Conservation (phyloP, 176 grass and related monocot species). For the Poa annua region DNA sequence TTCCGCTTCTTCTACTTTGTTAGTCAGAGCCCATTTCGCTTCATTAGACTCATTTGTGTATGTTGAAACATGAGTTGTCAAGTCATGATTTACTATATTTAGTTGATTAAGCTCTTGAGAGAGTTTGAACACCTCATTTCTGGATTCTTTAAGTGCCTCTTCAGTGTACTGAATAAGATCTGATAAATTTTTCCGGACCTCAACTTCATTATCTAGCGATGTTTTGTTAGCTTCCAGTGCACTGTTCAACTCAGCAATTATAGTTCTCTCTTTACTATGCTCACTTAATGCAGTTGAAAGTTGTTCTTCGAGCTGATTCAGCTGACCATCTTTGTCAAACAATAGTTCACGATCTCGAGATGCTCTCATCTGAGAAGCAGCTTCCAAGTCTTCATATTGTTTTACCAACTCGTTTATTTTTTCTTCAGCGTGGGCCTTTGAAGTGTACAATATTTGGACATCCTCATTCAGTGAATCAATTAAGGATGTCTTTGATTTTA, state of each 20-base stretch:
- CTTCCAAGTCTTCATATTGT: constrained; percentile 62
- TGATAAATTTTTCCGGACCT: constrained; percentile 56
- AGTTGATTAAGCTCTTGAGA: constrained; percentile 64
- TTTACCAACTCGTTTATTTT: constrained; percentile 60
- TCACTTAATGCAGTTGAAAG: constrained; percentile 69
- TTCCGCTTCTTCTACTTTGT: constrained; percentile 69
- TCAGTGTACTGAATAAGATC: constrained; percentile 64
- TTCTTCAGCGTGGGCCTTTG: constrained; percentile 59
- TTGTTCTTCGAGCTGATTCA: constrained; percentile 70
- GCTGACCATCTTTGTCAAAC: constrained; percentile 62
- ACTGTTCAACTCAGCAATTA: constrained; percentile 61
- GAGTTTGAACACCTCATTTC: constrained; percentile 63
- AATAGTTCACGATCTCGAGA: constrained; percentile 65
- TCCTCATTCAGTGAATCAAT: constrained; percentile 77
- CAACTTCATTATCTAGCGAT: constrained; percentile 68
- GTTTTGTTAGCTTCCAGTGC: constrained; percentile 59
- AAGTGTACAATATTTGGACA: constrained; percentile 49
- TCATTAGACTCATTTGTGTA: constrained; percentile 63
- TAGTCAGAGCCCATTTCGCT: constrained; percentile 57
- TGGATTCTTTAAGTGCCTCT: constrained; percentile 65
- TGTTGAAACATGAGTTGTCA: constrained; percentile 62
- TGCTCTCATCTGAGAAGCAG: constrained; percentile 65
- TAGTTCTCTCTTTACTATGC: constrained; percentile 47
- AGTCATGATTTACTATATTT: constrained; percentile 67
- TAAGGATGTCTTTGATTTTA: constrained; percentile 57